A percentile compares a stretch with the other conserved stretches of the same genome.
Conservation (phyloP, 306 rosid genomes). For the Elaeagnus macrophylla region DNA sequence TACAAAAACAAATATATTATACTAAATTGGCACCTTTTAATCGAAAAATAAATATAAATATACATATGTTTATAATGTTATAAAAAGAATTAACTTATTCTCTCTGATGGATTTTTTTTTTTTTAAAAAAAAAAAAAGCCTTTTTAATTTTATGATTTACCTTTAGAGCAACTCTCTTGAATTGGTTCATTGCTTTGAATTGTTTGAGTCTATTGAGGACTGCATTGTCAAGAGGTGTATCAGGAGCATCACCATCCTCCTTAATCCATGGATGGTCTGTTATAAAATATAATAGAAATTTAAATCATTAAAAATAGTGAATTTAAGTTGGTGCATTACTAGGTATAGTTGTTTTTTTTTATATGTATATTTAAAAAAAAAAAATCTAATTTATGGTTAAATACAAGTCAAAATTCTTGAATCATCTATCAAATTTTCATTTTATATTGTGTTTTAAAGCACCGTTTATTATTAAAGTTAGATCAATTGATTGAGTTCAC, state of each 20-base stretch:
- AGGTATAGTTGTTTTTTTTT: no score
- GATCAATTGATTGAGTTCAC: no score
- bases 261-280: slow-evolving; percentile 93
- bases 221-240: slow-evolving; percentile 89
- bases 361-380: no score
- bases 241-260: slow-evolving; percentile 98
- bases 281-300: background rate
- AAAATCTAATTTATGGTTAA: no score
- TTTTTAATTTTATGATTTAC: slow-evolving; percentile 34
- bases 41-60: background rate
- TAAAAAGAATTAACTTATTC: background rate
- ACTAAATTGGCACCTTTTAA: background rate
- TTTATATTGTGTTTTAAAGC: no score
- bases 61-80: background rate
- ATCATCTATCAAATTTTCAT: no score
- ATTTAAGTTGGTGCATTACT: no score
- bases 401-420: no score
- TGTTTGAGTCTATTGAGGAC: slow-evolving; percentile 90
- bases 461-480: no score
- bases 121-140: no score
- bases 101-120: no score
- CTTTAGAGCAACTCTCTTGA: slow-evolving; percentile 92
- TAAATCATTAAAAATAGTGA: background rate
- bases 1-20: background rate
- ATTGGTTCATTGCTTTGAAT: slow-evolving; percentile 92